Conservation (phyloP, 805 yeast species). For the Allodekkera sacchari region DNA sequence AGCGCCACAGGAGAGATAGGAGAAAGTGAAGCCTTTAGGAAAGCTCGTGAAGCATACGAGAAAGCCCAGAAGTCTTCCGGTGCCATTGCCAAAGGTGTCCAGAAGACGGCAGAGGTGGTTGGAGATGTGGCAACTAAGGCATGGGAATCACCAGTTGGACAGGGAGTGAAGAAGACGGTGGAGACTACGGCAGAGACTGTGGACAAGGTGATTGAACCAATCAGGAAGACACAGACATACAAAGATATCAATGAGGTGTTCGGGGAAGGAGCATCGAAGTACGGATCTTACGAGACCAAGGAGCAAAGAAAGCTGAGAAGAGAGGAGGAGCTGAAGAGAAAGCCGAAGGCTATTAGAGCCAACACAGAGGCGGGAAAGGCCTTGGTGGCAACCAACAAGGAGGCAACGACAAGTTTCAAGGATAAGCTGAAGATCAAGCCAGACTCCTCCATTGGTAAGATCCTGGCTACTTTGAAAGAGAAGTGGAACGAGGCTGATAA, state of each 20-base stretch:
- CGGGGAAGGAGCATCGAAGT: conserved; percentile 85
- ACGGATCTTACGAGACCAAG: conserved; percentile 87
- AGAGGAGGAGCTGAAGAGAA: conserved; percentile 46
- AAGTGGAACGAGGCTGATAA: conserved; percentile 93
- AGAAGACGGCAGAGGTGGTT: conserved; percentile 88
- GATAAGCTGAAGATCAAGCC: conserved; percentile 58
- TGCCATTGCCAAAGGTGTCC: conserved; percentile 56
- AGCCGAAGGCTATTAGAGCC: conserved; percentile 61
- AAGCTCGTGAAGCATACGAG: conserved; percentile 87
- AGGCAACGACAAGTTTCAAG: conserved; percentile 44
- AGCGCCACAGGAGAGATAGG: conserved; percentile 94
- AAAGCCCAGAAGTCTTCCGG: conserved; percentile 68
- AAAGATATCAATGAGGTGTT: conserved; percentile 83
- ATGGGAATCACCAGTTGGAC: conserved; percentile 93
- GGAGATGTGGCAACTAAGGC: conserved; percentile 86
- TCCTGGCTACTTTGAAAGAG: conserved; percentile 49
- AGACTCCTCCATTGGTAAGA: conserved; percentile 62
- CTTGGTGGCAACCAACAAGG: conserved; percentile 72
- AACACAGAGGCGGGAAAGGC: conserved; percentile 79
- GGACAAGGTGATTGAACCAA: conserved; percentile 88
- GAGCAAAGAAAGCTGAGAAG: conserved; percentile 74
- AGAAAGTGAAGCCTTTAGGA: conserved; percentile 87
- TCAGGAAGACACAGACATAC: conserved; percentile 81
- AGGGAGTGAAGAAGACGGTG: conserved; percentile 82
- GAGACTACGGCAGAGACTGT: conserved; percentile 72